phyloP scores from a whole-genome alignment of 306 rosid species.

The Ochetophila trinervis region DNA sequence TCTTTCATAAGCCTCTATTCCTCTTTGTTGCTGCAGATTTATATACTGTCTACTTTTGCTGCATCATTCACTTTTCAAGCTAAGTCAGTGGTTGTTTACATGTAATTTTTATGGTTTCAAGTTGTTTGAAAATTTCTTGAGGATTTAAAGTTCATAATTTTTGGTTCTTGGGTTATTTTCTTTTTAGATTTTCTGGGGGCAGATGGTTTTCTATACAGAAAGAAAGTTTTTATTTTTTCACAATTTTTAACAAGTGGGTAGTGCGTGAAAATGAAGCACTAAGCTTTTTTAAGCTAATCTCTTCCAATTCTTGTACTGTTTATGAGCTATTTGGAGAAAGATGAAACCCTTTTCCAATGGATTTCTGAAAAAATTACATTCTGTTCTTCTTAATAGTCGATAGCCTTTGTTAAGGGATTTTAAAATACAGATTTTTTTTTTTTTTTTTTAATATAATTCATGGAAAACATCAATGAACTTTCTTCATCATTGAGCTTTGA shows the following conservation, averaged over 20 bases:
- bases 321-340: not conserved
- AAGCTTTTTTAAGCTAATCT: not conserved
- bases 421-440: no score
- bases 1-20: slow-evolving; percentile 1
- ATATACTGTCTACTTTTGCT: slow-evolving; percentile 18
- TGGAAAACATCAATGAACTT: slow-evolving; percentile 66
- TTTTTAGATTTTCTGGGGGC: slow-evolving; percentile 7
- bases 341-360: not conserved
- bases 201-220: slow-evolving; percentile 11
- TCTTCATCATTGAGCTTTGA: slow-evolving; percentile 78
- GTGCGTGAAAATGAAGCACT: slow-evolving; percentile 1
- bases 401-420: slow-evolving; percentile 6
- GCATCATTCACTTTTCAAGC: slow-evolving; percentile 2
- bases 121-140: not conserved
- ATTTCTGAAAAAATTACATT: not conserved
- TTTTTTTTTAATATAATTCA: no score
- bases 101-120: slow-evolving; percentile 8
- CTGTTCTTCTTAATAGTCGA: slow-evolving; percentile 25
- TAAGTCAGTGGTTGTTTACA: slow-evolving; percentile 10
- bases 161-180: not conserved
- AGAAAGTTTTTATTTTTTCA: not conserved
- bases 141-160: not conserved
- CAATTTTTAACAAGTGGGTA: slow-evolving; percentile 11
- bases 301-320: not conserved
- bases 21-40: slow-evolving; percentile 22